A percentile compares a stretch with the other conserved stretches of the same genome.
Evolutionary conservation across 2,329 filamentous ascomycete species (phyloP).

Genomic region (Colletotrichum lupini): DNA sequence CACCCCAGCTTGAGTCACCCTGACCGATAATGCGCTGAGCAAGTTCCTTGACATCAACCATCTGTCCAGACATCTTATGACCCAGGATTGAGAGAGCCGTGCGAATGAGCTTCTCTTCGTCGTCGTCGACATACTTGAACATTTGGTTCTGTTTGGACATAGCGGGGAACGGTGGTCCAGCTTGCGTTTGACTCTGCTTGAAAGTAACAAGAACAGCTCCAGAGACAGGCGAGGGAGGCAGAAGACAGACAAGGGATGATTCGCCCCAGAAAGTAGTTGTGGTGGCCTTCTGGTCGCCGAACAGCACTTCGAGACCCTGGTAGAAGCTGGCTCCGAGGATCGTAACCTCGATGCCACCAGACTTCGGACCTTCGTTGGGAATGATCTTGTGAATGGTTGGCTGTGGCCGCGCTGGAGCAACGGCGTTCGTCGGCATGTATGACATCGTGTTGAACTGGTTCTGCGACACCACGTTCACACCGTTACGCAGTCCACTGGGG

Average conservation of each 20-base stretch:
- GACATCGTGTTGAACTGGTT: conserved; percentile 63
- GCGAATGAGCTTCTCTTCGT: conserved; percentile 75
- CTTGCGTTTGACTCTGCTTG: conserved; percentile 60
- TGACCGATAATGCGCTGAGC: conserved; percentile 69
- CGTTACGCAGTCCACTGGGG: conserved; percentile 66
- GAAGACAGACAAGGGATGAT: conserved; percentile 80
- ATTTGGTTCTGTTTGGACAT: conserved; percentile 55
- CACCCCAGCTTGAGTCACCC: conserved; percentile 59
- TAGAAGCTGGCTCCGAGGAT: conserved; percentile 85
- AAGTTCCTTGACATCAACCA: conserved; percentile 70
- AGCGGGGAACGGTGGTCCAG: conserved; percentile 45
- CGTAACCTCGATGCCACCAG: conserved; percentile 88
- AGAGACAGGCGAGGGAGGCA: conserved; percentile 76
- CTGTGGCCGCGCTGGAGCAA: conserved; percentile 58
- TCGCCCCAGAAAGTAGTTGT: conserved; percentile 86
- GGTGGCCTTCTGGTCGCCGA: conserved; percentile 73
- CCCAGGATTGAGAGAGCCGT: conserved; percentile 74
- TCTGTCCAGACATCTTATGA: conserved; percentile 72
- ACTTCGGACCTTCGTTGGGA: conserved; percentile 82
- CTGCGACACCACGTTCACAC: conserved; percentile 54
- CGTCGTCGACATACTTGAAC: conserved; percentile 82
- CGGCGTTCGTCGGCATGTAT: conserved; percentile 56
- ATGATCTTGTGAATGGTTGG: conserved; percentile 84
- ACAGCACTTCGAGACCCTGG: conserved; percentile 82
- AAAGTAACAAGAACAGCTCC: conserved; percentile 80